These are phyloP conservation scores for Geotrichum reessii DNA, from an alignment of 1,139 yeast genomes.

Conservation along the genomic window DNA sequence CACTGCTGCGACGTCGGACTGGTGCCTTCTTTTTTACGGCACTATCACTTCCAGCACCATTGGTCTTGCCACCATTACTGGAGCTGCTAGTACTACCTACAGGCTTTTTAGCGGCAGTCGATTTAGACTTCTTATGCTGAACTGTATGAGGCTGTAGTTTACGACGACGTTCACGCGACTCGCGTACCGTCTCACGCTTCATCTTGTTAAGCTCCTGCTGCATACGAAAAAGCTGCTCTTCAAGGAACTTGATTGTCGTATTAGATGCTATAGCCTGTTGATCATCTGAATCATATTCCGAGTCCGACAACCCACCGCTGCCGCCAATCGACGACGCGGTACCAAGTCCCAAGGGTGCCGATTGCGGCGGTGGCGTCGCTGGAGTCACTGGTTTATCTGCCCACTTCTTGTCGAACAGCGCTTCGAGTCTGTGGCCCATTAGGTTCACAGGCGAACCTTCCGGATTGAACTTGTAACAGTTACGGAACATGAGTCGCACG, in stretches of 20 bases:
- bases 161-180: slow-evolving; percentile 37
- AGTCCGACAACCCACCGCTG: slow-evolving; percentile 36
- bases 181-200: slow-evolving; percentile 63
- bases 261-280: slow-evolving; percentile 59
- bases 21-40: slow-evolving; percentile 23
- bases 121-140: slow-evolving; percentile 35
- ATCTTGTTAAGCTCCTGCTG: slow-evolving; percentile 74
- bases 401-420: slow-evolving; percentile 84
- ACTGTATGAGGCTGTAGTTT: slow-evolving; percentile 16
- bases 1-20: slow-evolving; percentile 14
- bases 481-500: slow-evolving; percentile 72
- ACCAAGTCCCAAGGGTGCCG: slow-evolving; percentile 23
- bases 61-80: slow-evolving; percentile 2
- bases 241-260: slow-evolving; percentile 85
- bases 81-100: slow-evolving; percentile 3
- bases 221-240: slow-evolving; percentile 81
- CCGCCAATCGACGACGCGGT: slow-evolving; percentile 30
- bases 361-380: slow-evolving; percentile 49
- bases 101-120: slow-evolving; percentile 24
- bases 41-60: slow-evolving; percentile 2
- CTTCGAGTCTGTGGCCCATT: slow-evolving; percentile 91
- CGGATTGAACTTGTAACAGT: slow-evolving; percentile 90
- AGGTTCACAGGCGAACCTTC: slow-evolving; percentile 91
- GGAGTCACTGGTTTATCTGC: slow-evolving; percentile 77
- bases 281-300: slow-evolving; percentile 61